Evolutionary conservation across 345 rosid genomes (phyloP).

Genomic region (Pugionium dolabratum): DNA sequence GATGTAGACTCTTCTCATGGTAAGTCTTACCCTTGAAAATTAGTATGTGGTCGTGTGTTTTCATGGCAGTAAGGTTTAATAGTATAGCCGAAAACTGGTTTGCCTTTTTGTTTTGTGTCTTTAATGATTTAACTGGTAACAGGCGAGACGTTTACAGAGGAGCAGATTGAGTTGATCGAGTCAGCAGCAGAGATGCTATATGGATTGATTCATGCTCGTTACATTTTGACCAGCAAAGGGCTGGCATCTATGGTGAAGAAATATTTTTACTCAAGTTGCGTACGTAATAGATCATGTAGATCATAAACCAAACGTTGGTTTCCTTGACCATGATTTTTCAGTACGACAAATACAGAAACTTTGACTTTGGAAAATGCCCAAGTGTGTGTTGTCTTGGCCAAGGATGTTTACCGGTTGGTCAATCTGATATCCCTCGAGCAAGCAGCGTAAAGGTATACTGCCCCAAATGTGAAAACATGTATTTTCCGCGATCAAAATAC

Average conservation of each 20-base stretch:
- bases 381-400: conserved; percentile 86
- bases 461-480: conserved; percentile 84
- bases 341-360: conserved; percentile 43
- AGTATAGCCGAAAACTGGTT: background rate
- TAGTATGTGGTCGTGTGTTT: background rate
- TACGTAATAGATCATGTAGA: background rate
- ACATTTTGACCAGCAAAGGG: conserved; percentile 74
- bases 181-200: conserved; percentile 94
- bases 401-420: conserved; percentile 91
- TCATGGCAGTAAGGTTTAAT: background rate
- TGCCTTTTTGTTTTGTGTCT: background rate
- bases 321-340: background rate
- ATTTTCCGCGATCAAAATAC: conserved; percentile 79
- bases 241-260: conserved; percentile 57
- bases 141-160: conserved; percentile 81
- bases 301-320: background rate
- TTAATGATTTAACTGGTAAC: conserved; percentile 33
- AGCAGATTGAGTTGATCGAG: conserved; percentile 79
- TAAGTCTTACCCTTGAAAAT: background rate
- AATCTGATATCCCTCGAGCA: conserved; percentile 84
- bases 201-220: conserved; percentile 86
- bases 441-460: conserved; percentile 86
- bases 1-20: conserved; percentile 61
- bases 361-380: conserved; percentile 90
- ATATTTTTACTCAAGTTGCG: background rate